Conservation (phyloP, 371 early-diverging fungal genomes). For the Mucor circinelloides region DNA sequence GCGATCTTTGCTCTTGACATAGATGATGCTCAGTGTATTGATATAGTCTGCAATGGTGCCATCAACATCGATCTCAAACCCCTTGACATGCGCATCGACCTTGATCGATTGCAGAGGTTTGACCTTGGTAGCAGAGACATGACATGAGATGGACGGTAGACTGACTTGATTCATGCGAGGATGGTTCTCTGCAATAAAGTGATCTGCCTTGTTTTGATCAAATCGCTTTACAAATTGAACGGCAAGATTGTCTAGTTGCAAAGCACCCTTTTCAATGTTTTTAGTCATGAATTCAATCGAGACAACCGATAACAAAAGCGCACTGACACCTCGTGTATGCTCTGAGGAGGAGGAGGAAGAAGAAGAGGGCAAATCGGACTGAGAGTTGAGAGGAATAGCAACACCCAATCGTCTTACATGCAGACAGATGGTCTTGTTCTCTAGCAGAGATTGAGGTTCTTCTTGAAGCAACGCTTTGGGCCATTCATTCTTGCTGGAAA, state of each 20-base stretch:
- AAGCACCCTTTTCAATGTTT: constrained; percentile 60
- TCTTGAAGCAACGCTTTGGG: constrained; percentile 44
- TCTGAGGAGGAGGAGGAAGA: neutral
- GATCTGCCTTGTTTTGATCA: constrained; percentile 71
- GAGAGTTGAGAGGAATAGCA: constrained; percentile 67
- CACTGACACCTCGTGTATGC: constrained; percentile 34
- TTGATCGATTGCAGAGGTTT: constrained; percentile 46
- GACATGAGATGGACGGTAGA: constrained; percentile 62
- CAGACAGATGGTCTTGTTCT: constrained; percentile 57
- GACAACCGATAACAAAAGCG: constrained; percentile 65
- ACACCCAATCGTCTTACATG: constrained; percentile 62
- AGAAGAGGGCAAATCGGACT: constrained; percentile 35
- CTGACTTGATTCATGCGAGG: constrained; percentile 70
- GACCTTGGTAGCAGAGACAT: constrained; percentile 42
- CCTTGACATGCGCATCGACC: constrained; percentile 67
- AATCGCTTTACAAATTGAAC: constrained; percentile 77
- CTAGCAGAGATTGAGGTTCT: constrained; percentile 54
- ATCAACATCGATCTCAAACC: constrained; percentile 72
- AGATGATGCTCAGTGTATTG: constrained; percentile 68
- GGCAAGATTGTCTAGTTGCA: constrained; percentile 60
- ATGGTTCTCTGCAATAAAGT: constrained; percentile 69
- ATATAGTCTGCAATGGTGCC: constrained; percentile 72
- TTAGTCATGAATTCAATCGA: constrained; percentile 62
- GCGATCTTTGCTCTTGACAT: constrained; percentile 59
- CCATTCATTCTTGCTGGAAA: constrained; percentile 51